These are phyloP conservation scores for Talaromyces adpressus DNA, from an alignment of 495 filamentous ascomycete genomes.

Conservation along the genomic window DNA sequence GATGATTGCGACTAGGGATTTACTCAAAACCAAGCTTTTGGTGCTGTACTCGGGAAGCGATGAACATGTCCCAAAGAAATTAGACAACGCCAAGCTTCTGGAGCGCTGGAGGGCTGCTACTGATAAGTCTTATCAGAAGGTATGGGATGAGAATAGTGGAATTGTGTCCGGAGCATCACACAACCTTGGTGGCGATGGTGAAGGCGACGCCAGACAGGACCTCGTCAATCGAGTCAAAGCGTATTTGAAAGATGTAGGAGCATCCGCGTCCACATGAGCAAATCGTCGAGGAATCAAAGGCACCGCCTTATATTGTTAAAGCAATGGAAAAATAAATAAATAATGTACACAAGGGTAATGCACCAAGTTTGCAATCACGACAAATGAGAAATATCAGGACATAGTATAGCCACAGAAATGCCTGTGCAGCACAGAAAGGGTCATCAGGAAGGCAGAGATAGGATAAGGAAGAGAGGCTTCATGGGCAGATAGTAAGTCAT, in stretches of 20 bases:
- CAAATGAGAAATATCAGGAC: neutral
- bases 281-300: neutral
- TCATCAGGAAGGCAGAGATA: neutral
- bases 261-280: neutral
- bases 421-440: neutral
- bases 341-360: constrained; percentile 6
- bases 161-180: constrained; percentile 56
- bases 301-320: neutral
- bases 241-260: constrained; percentile 47
- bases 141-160: constrained; percentile 45
- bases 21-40: constrained; percentile 42
- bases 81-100: constrained; percentile 62
- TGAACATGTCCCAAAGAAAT: constrained; percentile 53
- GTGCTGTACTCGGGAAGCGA: constrained; percentile 65
- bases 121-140: constrained; percentile 32
- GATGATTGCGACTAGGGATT: constrained; percentile 40
- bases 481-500: neutral
- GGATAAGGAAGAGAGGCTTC: neutral
- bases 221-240: constrained; percentile 46
- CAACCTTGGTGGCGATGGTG: constrained; percentile 45
- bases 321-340: neutral
- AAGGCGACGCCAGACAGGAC: constrained; percentile 30
- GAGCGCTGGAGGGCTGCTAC: constrained; percentile 60
- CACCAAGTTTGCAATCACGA: neutral
- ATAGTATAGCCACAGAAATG: neutral